Evolutionary conservation across 1,139 yeast species (phyloP).

Genomic region (Pichia sp.): DNA sequence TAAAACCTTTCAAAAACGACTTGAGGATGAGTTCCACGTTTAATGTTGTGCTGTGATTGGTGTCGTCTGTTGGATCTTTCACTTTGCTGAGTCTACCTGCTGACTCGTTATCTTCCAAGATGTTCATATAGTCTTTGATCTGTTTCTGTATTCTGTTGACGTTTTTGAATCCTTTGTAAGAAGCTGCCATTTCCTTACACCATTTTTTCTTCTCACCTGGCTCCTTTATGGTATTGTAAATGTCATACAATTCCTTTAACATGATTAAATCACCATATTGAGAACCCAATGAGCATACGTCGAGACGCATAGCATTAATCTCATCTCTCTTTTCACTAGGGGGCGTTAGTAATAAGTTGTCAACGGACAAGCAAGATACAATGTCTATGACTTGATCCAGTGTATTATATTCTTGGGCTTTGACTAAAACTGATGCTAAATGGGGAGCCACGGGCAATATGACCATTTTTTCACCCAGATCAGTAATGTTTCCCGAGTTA

Average conservation of each 20-base stretch:
- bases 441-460: conserved; percentile 87
- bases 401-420: conserved; percentile 58
- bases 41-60: conserved; percentile 30
- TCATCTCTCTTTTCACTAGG: conserved; percentile 80
- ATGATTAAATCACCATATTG: conserved; percentile 79
- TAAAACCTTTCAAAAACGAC: conserved; percentile 75
- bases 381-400: conserved; percentile 75
- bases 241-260: conserved; percentile 70
- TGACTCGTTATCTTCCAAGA: conserved; percentile 28
- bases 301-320: conserved; percentile 57
- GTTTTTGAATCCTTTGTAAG: conserved; percentile 74
- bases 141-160: conserved; percentile 75
- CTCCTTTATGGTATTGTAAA: conserved; percentile 47
- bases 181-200: conserved; percentile 77
- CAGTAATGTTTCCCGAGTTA: conserved; percentile 70
- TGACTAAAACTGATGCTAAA: conserved; percentile 77
- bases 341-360: conserved; percentile 77
- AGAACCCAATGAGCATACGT: conserved; percentile 63
- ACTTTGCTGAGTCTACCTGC: conserved; percentile 24
- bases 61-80: conserved; percentile 22
- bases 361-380: conserved; percentile 89
- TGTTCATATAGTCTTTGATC: conserved; percentile 63
- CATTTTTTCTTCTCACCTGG: conserved; percentile 54
- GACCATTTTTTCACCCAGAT: conserved; percentile 78
- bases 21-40: conserved; percentile 63